Base-by-base conservation (phyloP, 129 eudicot species). In the Smallanthus sonchifolius region DNA sequence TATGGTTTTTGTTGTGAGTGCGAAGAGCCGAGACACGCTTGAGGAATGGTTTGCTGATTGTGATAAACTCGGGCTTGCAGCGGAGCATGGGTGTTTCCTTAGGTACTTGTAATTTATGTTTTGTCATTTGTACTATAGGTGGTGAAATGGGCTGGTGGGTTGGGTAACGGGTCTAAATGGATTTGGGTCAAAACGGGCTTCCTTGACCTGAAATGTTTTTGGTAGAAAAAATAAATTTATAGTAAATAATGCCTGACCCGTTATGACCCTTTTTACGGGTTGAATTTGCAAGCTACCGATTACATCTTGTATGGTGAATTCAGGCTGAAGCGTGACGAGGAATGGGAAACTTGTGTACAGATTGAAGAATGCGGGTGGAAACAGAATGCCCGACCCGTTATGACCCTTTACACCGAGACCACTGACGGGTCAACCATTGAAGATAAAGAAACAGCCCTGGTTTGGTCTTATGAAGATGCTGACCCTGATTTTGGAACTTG, bases 401-500 rank as follows among this genome's bases (percentile, higher is more conserved):
- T 91, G 97, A 79, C 72, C 20, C 89, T 86, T 5, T 91, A 91
- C 76, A 91, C 95, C 1, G 97, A 91, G 82, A 86, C 97, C 8
- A 91, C 97, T 1, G 97, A 91, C 65, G 97, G 97, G 54, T 91
- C 97, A 17, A 86, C 87, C 17, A 91, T 91, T 67, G 97, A 86
- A 80, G 83, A 79, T 61, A 91, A 83, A 75, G 97, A 91, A 83
- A 91, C 95, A 2, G 78, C 92, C 30, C 45, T 88, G 80, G 91
- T 81, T 8, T 91, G 97, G 97, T 82, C 85, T 67, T 88, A 91
- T 38, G 95, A 91, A 82, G 97, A 91, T 17, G 92, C 95, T 3
- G 95, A 91, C 82, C 97, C 97, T 48, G 97, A 91, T 80, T 91
- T 91, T 76, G 97, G 97, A 48, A 82, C 95, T 4, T 91, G 95